Percentiles rank a stretch among this genome's conserved stretches.
phyloP scores from a whole-genome alignment of 345 rosid genomes.

The Litchi chinensis region DNA sequence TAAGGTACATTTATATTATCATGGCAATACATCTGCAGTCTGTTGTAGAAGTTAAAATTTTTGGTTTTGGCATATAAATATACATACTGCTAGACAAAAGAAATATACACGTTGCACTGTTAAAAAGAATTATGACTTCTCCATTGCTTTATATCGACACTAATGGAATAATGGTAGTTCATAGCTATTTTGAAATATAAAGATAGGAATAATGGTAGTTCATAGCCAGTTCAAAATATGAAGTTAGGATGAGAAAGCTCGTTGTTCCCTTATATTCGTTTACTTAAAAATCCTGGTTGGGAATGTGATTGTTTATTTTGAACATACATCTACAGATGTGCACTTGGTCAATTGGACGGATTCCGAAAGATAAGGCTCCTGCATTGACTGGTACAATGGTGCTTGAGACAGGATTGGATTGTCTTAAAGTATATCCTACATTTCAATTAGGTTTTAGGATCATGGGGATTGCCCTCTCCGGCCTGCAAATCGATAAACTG shows the following conservation, averaged over 20 bases:
- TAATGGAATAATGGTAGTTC: no score
- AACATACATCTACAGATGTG: slow-evolving; percentile 55
- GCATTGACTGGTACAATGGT: slow-evolving; percentile 66
- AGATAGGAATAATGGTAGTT: not conserved
- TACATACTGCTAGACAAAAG: not conserved
- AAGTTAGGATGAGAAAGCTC: not conserved
- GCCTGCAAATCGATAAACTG: slow-evolving; percentile 75
- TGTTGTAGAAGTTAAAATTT: not conserved
- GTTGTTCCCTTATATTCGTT: not conserved
- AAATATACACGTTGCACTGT: not conserved
- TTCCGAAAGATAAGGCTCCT: slow-evolving; percentile 85
- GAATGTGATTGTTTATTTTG: slow-evolving; percentile 12
- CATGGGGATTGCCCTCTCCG: slow-evolving; percentile 91
- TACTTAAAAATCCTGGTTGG: not conserved
- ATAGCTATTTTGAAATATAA: no score
- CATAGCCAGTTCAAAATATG: not conserved
- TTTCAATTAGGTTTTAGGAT: slow-evolving; percentile 76
- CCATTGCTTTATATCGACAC: not conserved
- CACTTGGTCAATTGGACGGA: slow-evolving; percentile 83
- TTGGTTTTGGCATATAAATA: not conserved
- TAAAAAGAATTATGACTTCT: not conserved
- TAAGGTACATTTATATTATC: slow-evolving; percentile 49
- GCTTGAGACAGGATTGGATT: slow-evolving; percentile 64
- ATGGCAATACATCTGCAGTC: not conserved
- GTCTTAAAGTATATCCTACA: slow-evolving; percentile 79